Conservation (phyloP, 345 rosid genomes). For the Sonneratia caseolaris region DNA sequence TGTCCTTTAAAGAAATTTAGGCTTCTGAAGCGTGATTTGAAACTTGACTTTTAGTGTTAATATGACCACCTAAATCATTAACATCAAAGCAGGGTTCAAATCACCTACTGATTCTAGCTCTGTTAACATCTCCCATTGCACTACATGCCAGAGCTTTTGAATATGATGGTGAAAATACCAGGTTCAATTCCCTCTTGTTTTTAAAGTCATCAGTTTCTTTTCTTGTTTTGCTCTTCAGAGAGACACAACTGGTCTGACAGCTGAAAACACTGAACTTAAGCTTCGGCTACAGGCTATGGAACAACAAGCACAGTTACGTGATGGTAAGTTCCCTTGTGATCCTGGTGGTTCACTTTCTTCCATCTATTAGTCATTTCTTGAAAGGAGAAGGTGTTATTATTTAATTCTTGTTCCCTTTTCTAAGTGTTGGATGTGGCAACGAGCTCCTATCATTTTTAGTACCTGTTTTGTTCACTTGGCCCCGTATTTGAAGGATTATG, state of each 20-base stretch:
- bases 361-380: too few species aligned
- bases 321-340: conserved; percentile 34
- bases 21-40: too few species aligned
- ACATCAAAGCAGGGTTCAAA: too few species aligned
- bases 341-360: too few species aligned
- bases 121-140: neutral
- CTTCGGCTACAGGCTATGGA: conserved; percentile 91
- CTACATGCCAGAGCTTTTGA: neutral
- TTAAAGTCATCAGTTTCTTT: neutral
- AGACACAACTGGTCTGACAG: conserved; percentile 66
- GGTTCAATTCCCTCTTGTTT: neutral
- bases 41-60: too few species aligned
- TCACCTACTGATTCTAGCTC: neutral
- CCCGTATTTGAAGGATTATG: too few species aligned
- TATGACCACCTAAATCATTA: too few species aligned
- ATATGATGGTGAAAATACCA: neutral
- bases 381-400: too few species aligned
- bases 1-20: neutral
- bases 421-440: too few species aligned
- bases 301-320: conserved; percentile 86
- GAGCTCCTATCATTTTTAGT: too few species aligned
- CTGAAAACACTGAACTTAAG: conserved; percentile 94
- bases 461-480: too few species aligned
- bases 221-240: conserved; percentile 39
- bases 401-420: too few species aligned